Evolutionary conservation across 768 basidiomycete species (phyloP).

Genomic region (Boletellus ananas): DNA sequence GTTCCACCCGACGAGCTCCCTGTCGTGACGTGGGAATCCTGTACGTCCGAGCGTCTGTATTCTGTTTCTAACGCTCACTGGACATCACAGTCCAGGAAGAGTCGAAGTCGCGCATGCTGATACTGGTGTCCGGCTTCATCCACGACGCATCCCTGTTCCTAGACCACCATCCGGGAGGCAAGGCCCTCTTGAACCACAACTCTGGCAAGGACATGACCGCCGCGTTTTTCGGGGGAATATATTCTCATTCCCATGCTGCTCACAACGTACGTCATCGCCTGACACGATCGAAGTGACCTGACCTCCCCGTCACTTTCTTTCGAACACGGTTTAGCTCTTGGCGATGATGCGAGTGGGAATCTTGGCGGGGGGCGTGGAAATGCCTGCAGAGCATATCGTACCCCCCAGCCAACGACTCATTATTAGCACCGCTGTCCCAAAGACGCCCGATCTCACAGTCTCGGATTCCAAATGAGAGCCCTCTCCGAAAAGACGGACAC

Average conservation of each 20-base stretch:
- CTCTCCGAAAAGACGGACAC: background rate
- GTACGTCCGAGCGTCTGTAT: constrained; percentile 39
- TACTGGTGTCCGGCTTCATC: constrained; percentile 82
- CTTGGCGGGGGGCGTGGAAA: constrained; percentile 61
- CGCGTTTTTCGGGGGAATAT: constrained; percentile 82
- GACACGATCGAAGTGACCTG: constrained; percentile 3
- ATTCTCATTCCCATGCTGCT: constrained; percentile 80
- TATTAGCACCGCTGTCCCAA: constrained; percentile 19
- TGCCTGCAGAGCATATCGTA: constrained; percentile 38
- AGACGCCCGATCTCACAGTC: background rate
- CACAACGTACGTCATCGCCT: constrained; percentile 53
- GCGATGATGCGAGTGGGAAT: constrained; percentile 76
- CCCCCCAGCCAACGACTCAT: constrained; percentile 44
- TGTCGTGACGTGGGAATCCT: constrained; percentile 77
- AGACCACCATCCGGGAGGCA: constrained; percentile 79
- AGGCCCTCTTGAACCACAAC: constrained; percentile 48
- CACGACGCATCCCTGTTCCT: constrained; percentile 76
- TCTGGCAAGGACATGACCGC: constrained; percentile 83
- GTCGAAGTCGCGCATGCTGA: constrained; percentile 57
- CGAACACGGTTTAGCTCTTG: constrained; percentile 42
- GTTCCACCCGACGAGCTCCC: constrained; percentile 56
- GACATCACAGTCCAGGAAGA: constrained; percentile 56
- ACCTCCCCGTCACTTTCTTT: background rate
- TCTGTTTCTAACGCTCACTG: background rate
- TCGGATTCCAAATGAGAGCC: background rate